phyloP scores from a whole-genome alignment of 345 rosid genomes.

The Raphanus raphanistrum region DNA sequence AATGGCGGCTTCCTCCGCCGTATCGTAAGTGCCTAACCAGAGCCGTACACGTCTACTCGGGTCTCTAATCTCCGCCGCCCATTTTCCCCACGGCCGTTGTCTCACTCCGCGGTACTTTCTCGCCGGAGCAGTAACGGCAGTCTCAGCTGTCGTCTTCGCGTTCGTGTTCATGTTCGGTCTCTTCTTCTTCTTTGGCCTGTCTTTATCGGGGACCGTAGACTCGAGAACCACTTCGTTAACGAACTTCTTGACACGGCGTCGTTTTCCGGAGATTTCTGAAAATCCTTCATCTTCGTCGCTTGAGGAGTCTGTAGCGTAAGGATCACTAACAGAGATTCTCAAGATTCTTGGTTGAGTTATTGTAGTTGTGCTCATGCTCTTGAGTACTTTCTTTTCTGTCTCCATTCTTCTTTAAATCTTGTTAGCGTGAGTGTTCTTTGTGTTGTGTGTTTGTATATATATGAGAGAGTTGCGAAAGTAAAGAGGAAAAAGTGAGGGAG shows the following conservation, averaged over 20 bases:
- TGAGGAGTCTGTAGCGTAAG: conserved; percentile 94
- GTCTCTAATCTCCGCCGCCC: conserved; percentile 99
- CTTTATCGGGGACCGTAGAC: conserved; percentile 17
- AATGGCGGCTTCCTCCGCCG: conserved; percentile 95
- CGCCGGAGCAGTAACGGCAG: conserved; percentile 2
- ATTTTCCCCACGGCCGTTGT: conserved; percentile 97
- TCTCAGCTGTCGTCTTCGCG: neutral
- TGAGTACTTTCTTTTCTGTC: conserved; percentile 42
- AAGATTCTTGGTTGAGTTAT: conserved; percentile 44
- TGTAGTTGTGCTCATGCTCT: conserved; percentile 24
- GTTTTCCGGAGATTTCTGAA: conserved; percentile 9
- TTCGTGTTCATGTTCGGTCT: conserved; percentile 8
- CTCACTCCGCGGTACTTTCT: conserved; percentile 87
- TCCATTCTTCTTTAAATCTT: neutral
- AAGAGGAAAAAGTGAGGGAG: neutral
- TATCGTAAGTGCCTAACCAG: conserved; percentile 89
- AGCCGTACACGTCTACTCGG: conserved; percentile 72
- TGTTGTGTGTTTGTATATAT: conserved; percentile 17
- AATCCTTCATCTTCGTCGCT: conserved; percentile 70
- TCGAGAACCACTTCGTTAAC: conserved; percentile 69
- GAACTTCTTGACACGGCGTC: conserved; percentile 54
- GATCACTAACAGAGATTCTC: conserved; percentile 72
- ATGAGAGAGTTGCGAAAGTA: neutral
- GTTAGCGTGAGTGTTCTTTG: conserved; percentile 1
- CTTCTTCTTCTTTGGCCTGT: neutral